Evolutionary conservation across 768 basidiomycete species (phyloP), one percentile per base, ranked within the genome.

Genomic region (Lactifluus pinguis): DNA sequence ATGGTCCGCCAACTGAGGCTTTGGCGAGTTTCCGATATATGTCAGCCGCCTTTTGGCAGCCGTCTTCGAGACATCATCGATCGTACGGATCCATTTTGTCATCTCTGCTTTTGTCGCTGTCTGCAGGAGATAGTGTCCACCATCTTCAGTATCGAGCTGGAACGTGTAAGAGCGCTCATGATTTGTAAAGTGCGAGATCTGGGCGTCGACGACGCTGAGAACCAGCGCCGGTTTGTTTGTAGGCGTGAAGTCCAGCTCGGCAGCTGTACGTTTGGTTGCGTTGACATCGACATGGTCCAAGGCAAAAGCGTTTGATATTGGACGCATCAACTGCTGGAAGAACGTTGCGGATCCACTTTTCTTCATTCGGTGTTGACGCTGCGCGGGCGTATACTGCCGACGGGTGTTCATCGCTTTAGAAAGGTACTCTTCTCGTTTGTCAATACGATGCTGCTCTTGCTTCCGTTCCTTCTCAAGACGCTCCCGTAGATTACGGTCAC

Each of bases 271-370:
- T 70, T 82, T 85, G 61, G 75, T 51, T 9, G 64, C 55, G 55
- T 72, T 55, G 4, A 71, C 69, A n/a, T 77, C 75, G 17, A 77
- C 72, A 30, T 78, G 76, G 52, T 87, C 85, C 49, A 85, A 81
- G 19, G 83, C 83, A 68, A 92, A 92, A 2, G 91, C 91, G 62
- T 83, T 91, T 15, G 91, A 93, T 54, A 92, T 84, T 2, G 90
- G 91, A n/a, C 90, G 81, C 85, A 92, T 92, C 74, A 92, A 78
- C 67, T 84, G 86, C 73, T 84, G 86, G 73, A 92, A 80, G 72
- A 92, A 87, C 5, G 87, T 86, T 0, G 85, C 77, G 19, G 81
- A 91, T 77, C 91, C 87, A 75, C 88, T 91, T 74, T 90, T 89
- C 80, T 92, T 92, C 72, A 86, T 83, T n/a, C 88, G 80, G 63